Conservation (phyloP, 495 filamentous ascomycete species). For the Elasticomyces elasticus region DNA sequence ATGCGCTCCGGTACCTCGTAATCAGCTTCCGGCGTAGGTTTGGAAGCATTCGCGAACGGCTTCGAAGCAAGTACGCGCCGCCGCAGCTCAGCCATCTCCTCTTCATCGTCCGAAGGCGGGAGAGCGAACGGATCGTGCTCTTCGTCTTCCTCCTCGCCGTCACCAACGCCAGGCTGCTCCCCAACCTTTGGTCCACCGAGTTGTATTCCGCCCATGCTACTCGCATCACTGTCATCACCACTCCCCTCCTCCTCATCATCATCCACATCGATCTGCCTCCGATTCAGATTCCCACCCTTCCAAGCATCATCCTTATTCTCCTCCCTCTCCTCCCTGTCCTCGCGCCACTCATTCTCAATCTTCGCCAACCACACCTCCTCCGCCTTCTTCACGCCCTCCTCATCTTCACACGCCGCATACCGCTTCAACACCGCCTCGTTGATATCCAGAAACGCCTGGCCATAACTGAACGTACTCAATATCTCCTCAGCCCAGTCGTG, state of each 20-base stretch:
- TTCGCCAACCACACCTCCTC: slow-evolving; percentile 81
- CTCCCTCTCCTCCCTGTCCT: slow-evolving; percentile 58
- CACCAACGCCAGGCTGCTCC: slow-evolving; percentile 37
- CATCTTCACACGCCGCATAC: slow-evolving; percentile 73
- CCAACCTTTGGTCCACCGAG: slow-evolving; percentile 33
- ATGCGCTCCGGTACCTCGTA: slow-evolving; percentile 34
- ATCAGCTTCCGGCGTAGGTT: slow-evolving; percentile 37
- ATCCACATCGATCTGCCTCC: slow-evolving; percentile 43
- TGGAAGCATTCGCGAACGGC: slow-evolving; percentile 61
- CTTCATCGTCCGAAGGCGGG: slow-evolving; percentile 70
- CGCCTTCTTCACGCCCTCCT: slow-evolving; percentile 77
- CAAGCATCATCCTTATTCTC: slow-evolving; percentile 51
- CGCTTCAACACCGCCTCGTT: slow-evolving; percentile 71
- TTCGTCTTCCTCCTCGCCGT: slow-evolving; percentile 39
- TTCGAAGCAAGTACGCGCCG: slow-evolving; percentile 77
- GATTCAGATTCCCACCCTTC: slow-evolving; percentile 80
- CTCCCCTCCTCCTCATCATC: slow-evolving; percentile 44
- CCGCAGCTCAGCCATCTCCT: slow-evolving; percentile 85
- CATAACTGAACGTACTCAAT: slow-evolving; percentile 77
- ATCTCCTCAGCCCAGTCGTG: slow-evolving; percentile 79
- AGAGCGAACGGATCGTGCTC: slow-evolving; percentile 58
- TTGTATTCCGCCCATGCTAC: slow-evolving; percentile 43
- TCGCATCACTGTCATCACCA: slow-evolving; percentile 28
- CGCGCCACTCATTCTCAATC: slow-evolving; percentile 79
- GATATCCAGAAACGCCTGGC: slow-evolving; percentile 76